Conservation (phyloP, 2,329 filamentous ascomycete species). For the Basipetospora sp. region DNA sequence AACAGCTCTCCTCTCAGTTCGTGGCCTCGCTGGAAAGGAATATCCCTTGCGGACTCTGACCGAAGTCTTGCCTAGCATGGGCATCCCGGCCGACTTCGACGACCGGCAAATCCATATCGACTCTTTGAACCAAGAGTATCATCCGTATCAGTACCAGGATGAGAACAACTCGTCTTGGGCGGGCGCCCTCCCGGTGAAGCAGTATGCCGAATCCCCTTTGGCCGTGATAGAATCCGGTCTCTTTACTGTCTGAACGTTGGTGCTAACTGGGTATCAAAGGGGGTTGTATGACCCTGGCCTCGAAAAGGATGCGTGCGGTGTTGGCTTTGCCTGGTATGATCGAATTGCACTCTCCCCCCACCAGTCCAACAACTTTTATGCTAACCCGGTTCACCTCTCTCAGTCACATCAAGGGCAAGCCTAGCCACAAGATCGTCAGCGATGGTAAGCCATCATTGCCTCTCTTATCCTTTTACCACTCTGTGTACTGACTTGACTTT, state of each 20-base stretch:
- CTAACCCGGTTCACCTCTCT: constrained; percentile 12
- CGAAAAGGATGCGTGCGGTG: constrained; percentile 98
- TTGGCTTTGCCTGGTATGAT: constrained; percentile 88
- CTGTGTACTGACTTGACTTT: constrained; percentile 16
- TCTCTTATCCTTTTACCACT: no score
- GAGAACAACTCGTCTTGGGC: constrained; percentile 83
- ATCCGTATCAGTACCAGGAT: constrained; percentile 72
- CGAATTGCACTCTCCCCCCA: neutral
- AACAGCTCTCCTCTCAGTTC: no score
- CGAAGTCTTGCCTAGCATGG: constrained; percentile 50
- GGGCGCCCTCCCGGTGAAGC: constrained; percentile 87
- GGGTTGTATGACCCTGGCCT: constrained; percentile 91
- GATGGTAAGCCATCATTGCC: constrained; percentile 63
- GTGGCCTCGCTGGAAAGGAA: no score
- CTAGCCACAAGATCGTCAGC: constrained; percentile 96
- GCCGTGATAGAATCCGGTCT: no score
- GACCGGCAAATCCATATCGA: constrained; percentile 46
- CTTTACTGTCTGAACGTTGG: neutral
- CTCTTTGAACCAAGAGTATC: constrained; percentile 44
- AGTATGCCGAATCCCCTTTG: no score
- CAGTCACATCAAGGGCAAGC: constrained; percentile 91
- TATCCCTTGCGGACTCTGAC: no score
- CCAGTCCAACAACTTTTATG: neutral
- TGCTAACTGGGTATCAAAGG: constrained; percentile 18
- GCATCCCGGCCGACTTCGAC: constrained; percentile 51